A percentile compares a stretch with the other conserved stretches of the same genome.
These are phyloP conservation scores for Selenicereus undatus DNA, from an alignment of 148 eudicot genomes.

Conservation along the genomic window DNA sequence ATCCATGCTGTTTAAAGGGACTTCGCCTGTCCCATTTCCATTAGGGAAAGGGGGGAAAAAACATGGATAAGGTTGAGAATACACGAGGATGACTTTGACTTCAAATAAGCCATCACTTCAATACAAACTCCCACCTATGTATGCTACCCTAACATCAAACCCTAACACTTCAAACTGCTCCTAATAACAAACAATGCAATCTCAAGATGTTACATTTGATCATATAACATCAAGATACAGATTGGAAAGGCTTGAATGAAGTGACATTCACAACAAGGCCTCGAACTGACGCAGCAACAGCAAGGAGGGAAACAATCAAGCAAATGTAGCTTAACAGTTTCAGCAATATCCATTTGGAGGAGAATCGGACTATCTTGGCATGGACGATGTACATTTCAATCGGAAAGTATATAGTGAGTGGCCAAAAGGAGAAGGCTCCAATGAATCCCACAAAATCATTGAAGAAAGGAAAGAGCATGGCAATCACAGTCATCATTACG, in stretches of 20 bases:
- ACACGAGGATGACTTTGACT: neutral
- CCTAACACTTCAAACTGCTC: neutral
- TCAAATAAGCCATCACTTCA: neutral
- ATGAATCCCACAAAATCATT: conserved; percentile 58
- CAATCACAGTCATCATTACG: conserved; percentile 31
- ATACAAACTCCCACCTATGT: neutral
- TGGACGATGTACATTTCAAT: conserved; percentile 53
- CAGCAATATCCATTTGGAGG: conserved; percentile 37
- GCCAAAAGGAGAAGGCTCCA: conserved; percentile 62
- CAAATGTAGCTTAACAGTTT: conserved; percentile 33
- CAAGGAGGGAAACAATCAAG: conserved; percentile 42
- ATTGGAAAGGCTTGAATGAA: conserved; percentile 24
- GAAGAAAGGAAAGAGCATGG: conserved; percentile 66
- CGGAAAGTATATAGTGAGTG: conserved; percentile 58
- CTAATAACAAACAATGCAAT: neutral
- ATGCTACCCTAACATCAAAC: neutral
- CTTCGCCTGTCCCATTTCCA: no score
- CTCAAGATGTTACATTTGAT: neutral
- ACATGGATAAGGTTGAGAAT: neutral
- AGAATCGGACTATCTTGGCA: conserved; percentile 28
- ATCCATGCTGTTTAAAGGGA: no score
- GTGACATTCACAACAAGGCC: conserved; percentile 33
- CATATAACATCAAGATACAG: conserved; percentile 21
- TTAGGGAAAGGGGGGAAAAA: no score
- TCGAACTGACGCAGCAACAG: conserved; percentile 43